Evolutionary conservation across 164 flowering plant genomes (phyloP).

Genomic region (Echeveria elegans): DNA sequence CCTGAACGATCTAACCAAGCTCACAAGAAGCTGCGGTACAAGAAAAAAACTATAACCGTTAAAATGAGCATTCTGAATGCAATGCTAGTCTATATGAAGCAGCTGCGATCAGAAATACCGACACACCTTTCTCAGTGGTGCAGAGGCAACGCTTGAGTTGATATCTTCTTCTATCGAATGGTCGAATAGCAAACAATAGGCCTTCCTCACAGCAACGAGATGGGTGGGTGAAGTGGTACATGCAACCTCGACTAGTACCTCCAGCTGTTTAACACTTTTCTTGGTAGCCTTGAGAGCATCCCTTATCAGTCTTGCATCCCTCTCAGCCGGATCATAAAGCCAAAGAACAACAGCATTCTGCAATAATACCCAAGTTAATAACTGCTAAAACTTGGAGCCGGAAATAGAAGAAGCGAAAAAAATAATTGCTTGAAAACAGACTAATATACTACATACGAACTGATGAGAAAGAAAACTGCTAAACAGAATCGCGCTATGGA

Average conservation of each 20-base stretch:
- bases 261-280: slow-evolving; percentile 27
- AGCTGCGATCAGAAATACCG: too few species aligned
- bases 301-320: slow-evolving; percentile 64
- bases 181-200: slow-evolving; percentile 50
- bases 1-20: slow-evolving; percentile 61
- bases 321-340: slow-evolving; percentile 60
- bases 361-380: slow-evolving; percentile 9
- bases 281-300: slow-evolving; percentile 38
- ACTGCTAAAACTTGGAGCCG: too few species aligned
- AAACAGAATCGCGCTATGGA: too few species aligned
- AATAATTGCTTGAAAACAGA: not conserved
- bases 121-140: slow-evolving; percentile 45
- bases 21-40: slow-evolving; percentile 42
- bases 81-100: too few species aligned
- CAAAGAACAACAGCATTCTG: slow-evolving; percentile 69
- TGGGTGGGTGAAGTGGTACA: slow-evolving; percentile 67
- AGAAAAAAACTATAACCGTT: too few species aligned
- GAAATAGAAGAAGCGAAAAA: too few species aligned
- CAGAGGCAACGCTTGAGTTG: slow-evolving; percentile 16
- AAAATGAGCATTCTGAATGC: too few species aligned
- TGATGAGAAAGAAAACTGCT: too few species aligned
- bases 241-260: slow-evolving; percentile 61
- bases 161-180: slow-evolving; percentile 78
- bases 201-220: slow-evolving; percentile 56
- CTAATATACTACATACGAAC: too few species aligned